phyloP scores from a whole-genome alignment of 768 basidiomycete genomes.

The Kwoniella newhampshirensis region DNA sequence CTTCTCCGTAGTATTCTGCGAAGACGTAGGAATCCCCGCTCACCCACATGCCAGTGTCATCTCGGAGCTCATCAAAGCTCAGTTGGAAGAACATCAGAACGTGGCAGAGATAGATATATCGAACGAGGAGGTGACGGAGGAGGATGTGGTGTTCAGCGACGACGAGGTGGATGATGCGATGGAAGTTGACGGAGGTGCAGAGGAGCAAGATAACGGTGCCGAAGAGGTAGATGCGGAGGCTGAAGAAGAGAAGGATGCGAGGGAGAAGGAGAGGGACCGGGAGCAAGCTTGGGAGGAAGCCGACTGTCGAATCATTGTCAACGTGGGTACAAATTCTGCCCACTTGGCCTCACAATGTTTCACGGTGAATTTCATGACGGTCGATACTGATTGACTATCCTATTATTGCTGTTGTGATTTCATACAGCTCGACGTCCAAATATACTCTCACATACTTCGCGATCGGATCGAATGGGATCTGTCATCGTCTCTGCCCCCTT shows the following conservation, averaged over 20 bases:
- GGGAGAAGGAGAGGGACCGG: slow-evolving; percentile 56
- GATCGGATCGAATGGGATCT: slow-evolving; percentile 99
- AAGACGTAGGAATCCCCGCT: slow-evolving; percentile 75
- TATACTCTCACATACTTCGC: slow-evolving; percentile 82
- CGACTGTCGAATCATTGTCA: slow-evolving; percentile 56
- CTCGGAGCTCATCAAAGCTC: slow-evolving; percentile 81
- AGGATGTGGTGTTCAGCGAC: slow-evolving; percentile 43
- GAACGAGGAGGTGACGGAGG: slow-evolving; percentile 55
- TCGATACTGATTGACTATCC: not conserved
- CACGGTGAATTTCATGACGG: not conserved
- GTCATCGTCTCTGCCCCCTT: slow-evolving; percentile 74
- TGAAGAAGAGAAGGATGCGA: slow-evolving; percentile 33
- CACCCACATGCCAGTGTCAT: slow-evolving; percentile 72
- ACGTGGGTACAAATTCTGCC: slow-evolving; percentile 48
- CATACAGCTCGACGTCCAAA: slow-evolving; percentile 98
- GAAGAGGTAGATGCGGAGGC: slow-evolving; percentile 15
- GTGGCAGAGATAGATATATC: slow-evolving; percentile 66
- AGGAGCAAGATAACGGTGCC: slow-evolving; percentile 10
- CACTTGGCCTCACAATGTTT: not conserved
- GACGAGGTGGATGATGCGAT: slow-evolving; percentile 27
- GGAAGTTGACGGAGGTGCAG: slow-evolving; percentile 6
- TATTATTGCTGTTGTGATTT: not conserved
- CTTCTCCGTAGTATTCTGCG: slow-evolving; percentile 84
- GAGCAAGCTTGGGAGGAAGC: slow-evolving; percentile 39
- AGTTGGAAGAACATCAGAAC: slow-evolving; percentile 84